Evolutionary conservation across 768 basidiomycete genomes (phyloP).

Genomic region (Leucosporidium scottii): DNA sequence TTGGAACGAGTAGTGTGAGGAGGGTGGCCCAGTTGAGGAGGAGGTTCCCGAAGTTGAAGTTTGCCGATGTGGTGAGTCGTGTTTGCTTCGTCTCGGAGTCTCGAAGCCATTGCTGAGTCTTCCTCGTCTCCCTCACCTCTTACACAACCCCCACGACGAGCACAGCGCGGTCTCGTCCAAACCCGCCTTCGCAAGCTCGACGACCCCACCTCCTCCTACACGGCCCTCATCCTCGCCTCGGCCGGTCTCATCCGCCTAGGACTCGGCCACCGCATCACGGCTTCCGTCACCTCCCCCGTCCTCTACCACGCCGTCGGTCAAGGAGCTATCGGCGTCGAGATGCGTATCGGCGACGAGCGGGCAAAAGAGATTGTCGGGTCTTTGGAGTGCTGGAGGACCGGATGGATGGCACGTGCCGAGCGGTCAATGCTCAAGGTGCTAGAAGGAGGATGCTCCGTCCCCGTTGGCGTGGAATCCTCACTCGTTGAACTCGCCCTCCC

Average conservation of each 20-base stretch:
- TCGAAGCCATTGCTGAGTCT: not conserved
- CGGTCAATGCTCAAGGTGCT: slow-evolving; percentile 78
- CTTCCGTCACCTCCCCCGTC: slow-evolving; percentile 64
- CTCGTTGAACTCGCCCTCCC: slow-evolving; percentile 35
- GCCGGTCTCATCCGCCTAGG: slow-evolving; percentile 71
- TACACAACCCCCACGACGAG: not conserved
- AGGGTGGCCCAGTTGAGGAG: slow-evolving; percentile 82
- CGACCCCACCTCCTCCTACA: slow-evolving; percentile 65
- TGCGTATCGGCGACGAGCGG: slow-evolving; percentile 49
- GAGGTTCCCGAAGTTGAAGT: slow-evolving; percentile 65
- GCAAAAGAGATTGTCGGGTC: slow-evolving; percentile 62
- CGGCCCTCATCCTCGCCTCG: slow-evolving; percentile 85
- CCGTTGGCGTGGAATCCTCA: slow-evolving; percentile 68
- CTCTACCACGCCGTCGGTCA: slow-evolving; percentile 88
- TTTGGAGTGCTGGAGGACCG: slow-evolving; percentile 68
- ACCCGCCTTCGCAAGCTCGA: slow-evolving; percentile 90
- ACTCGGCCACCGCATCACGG: slow-evolving; percentile 64
- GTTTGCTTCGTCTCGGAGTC: not conserved
- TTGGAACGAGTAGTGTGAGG: slow-evolving; percentile 93
- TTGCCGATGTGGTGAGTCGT: slow-evolving; percentile 75
- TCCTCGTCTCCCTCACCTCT: not conserved
- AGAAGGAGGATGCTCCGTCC: slow-evolving; percentile 96
- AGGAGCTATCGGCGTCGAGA: slow-evolving; percentile 83
- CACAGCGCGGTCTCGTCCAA: slow-evolving; percentile 53
- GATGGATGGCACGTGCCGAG: slow-evolving; percentile 73